Percentiles rank a stretch among this genome's conserved stretches.
These are phyloP conservation scores for Musa schizocarpa DNA, from an alignment of 176 grass and related monocot species.

Conservation along the genomic window DNA sequence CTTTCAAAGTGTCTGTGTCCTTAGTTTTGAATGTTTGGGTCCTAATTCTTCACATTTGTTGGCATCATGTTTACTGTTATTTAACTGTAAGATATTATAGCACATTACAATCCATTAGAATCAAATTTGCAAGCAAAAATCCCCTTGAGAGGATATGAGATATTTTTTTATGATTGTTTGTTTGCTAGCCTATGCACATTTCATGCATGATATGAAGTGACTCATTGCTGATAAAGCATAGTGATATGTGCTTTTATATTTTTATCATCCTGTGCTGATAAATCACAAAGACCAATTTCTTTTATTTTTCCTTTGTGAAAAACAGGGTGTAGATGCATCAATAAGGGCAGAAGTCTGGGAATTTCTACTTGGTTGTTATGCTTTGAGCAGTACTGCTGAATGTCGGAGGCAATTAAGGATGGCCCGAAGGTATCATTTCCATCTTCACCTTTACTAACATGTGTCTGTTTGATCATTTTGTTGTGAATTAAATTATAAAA, in stretches of 20 bases:
- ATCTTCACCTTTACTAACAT: not conserved
- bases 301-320: constrained; percentile 6
- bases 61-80: not conserved
- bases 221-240: not conserved
- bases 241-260: not conserved
- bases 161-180: not conserved
- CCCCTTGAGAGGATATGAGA: not conserved
- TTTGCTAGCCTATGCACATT: not conserved
- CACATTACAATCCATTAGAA: not conserved
- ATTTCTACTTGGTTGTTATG: constrained; percentile 97
- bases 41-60: not conserved
- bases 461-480: not conserved
- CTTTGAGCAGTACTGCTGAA: constrained; percentile 66
- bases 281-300: not conserved
- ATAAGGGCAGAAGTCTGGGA: constrained; percentile 93
- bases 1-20: no score
- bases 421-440: constrained; percentile 62
- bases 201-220: not conserved
- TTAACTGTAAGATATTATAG: no score
- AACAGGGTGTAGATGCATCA: constrained; percentile 83
- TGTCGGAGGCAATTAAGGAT: constrained; percentile 60
- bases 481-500: no score
- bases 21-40: not conserved
- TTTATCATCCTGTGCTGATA: no score
- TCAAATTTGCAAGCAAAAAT: not conserved